Evolutionary conservation across 352 stramenopile species (phyloP).

Genomic region (Phytopythium boreale): DNA sequence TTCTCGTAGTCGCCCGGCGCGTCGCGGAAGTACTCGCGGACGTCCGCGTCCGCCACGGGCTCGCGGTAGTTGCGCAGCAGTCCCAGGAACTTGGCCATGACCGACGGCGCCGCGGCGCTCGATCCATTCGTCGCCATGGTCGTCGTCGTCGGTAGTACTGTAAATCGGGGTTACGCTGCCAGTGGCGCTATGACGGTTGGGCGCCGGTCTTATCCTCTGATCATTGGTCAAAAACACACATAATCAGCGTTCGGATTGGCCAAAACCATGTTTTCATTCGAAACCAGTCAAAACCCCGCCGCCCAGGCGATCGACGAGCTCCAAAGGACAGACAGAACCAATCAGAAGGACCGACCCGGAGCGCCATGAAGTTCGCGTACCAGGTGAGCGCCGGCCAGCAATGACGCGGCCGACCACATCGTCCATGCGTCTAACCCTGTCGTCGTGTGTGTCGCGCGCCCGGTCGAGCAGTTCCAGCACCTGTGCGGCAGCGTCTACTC

Average conservation of each 20-base stretch:
- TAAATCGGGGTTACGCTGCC: neutral
- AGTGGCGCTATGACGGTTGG: constrained; percentile 1
- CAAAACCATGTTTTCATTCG: constrained; percentile 24
- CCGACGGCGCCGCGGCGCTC: constrained; percentile 18
- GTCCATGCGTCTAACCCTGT: neutral
- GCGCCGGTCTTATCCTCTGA: neutral
- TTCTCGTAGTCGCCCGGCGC: constrained; percentile 76
- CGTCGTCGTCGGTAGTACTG: constrained; percentile 18
- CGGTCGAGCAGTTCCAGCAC: constrained; percentile 86
- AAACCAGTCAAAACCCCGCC: constrained; percentile 9
- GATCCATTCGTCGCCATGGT: constrained; percentile 19
- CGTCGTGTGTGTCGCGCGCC: neutral
- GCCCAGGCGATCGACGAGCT: constrained; percentile 9
- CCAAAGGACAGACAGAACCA: constrained; percentile 12
- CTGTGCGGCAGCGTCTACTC: constrained; percentile 93
- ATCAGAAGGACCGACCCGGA: constrained; percentile 1
- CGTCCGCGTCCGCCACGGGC: constrained; percentile 72
- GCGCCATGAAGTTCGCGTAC: constrained; percentile 87
- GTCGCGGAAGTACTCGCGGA: constrained; percentile 78
- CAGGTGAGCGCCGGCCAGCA: constrained; percentile 30
- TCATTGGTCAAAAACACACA: constrained; percentile 13
- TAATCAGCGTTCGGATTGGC: constrained; percentile 25
- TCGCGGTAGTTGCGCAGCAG: constrained; percentile 80
- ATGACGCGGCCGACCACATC: neutral
- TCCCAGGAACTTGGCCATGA: constrained; percentile 70